phyloP scores from a whole-genome alignment of 129 eudicot genomes.

The Pulicaria dysenterica region DNA sequence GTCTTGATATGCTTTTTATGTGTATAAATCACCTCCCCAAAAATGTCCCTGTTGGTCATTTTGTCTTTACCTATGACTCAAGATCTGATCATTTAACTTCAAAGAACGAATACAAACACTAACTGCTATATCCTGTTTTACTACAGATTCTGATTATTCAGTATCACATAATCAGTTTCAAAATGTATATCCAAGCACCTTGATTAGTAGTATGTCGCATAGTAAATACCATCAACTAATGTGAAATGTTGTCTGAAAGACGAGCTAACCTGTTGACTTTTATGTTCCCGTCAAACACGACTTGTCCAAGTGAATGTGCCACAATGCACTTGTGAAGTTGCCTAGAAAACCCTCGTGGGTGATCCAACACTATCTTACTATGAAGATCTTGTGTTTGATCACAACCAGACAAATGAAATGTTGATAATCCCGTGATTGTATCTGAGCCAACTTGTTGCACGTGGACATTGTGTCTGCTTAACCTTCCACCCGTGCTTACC shows the following conservation, averaged over 20 bases:
- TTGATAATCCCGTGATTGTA: slow-evolving; percentile 76
- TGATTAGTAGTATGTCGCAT: neutral
- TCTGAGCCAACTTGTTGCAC: slow-evolving; percentile 89
- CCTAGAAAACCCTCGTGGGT: slow-evolving; percentile 78
- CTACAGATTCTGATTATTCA: too few relatives aligned
- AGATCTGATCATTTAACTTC: too few relatives aligned
- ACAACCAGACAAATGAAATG: slow-evolving; percentile 67
- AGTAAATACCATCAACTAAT: neutral
- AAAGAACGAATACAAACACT: too few relatives aligned
- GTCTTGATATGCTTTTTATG: too few relatives aligned
- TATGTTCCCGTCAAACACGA: slow-evolving; percentile 90
- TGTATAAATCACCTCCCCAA: too few relatives aligned
- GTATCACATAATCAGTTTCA: neutral
- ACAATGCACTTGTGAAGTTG: slow-evolving; percentile 97
- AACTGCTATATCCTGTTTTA: too few relatives aligned
- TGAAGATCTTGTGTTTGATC: slow-evolving; percentile 92
- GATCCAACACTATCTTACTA: slow-evolving; percentile 80
- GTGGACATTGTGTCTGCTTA: slow-evolving; percentile 89
- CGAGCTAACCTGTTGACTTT: slow-evolving; percentile 73
- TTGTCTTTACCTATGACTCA: too few relatives aligned
- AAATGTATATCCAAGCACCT: neutral
- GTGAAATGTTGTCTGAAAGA: neutral
- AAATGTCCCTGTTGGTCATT: too few relatives aligned
- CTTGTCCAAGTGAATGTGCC: slow-evolving; percentile 87
- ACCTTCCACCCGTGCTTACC: slow-evolving; percentile 81